phyloP scores from a whole-genome alignment of 352 stramenopile genomes.

The Hyaloperonospora brassicae region DNA sequence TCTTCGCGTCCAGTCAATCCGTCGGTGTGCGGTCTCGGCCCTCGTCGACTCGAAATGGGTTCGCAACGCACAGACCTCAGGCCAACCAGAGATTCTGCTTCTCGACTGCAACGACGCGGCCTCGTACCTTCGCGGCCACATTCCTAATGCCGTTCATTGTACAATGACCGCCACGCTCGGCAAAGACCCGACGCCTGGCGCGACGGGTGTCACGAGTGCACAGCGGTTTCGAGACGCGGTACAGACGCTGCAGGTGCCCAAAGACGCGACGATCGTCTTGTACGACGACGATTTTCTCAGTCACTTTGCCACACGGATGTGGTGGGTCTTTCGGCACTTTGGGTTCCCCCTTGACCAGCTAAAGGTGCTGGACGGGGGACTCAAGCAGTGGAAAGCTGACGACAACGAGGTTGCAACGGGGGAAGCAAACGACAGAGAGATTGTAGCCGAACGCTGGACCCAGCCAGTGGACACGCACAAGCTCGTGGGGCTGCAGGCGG shows the following conservation, averaged over 20 bases:
- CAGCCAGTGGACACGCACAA: conserved; percentile 15
- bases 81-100: conserved; percentile 25
- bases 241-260: conserved; percentile 35
- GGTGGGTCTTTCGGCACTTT: conserved; percentile 77
- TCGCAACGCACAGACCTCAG: conserved; percentile 12
- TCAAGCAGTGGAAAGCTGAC: conserved; percentile 56
- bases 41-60: conserved; percentile 40
- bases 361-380: conserved; percentile 69
- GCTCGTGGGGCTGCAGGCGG: conserved; percentile 23
- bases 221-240: conserved; percentile 38
- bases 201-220: conserved; percentile 38
- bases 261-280: conserved; percentile 57
- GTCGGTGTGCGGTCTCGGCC: conserved; percentile 20
- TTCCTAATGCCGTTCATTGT: conserved; percentile 38
- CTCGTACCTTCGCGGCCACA: conserved; percentile 46
- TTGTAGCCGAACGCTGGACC: conserved; percentile 7
- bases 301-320: conserved; percentile 58
- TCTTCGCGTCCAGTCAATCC: background rate
- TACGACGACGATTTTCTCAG: conserved; percentile 64
- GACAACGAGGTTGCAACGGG: conserved; percentile 37
- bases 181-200: conserved; percentile 39
- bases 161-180: conserved; percentile 35
- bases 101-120: conserved; percentile 55
- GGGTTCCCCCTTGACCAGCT: conserved; percentile 65
- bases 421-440: conserved; percentile 10